phyloP scores from a whole-genome alignment of 257 asterid genomes.

The Haberlea rhodopensis region DNA sequence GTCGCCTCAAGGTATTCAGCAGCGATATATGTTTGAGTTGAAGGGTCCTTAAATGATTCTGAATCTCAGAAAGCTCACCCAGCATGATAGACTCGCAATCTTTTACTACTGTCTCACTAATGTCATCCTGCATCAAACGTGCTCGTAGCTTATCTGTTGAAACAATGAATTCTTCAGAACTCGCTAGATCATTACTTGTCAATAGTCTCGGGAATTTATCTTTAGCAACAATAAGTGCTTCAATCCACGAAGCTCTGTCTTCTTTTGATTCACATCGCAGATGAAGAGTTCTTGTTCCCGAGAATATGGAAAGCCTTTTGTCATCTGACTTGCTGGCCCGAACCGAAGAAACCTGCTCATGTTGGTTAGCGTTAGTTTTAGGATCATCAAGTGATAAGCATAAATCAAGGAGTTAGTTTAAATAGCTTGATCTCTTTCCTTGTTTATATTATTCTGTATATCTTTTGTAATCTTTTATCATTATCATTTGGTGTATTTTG shows the following conservation, averaged over 20 bases:
- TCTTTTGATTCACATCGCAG: conserved; percentile 89
- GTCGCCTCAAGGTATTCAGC: conserved; percentile 81
- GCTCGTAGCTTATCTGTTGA: conserved; percentile 77
- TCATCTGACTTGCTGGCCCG: conserved; percentile 98
- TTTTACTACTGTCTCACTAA: conserved; percentile 61
- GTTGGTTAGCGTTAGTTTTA: conserved; percentile 20
- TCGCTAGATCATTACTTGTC: conserved; percentile 75
- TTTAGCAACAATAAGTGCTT: conserved; percentile 84
- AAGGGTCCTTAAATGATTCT: conserved; percentile 72
- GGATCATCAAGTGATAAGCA: too few relatives aligned
- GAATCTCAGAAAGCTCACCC: conserved; percentile 75
- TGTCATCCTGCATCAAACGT: conserved; percentile 70
- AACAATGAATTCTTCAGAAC: conserved; percentile 78
- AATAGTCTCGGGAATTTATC: conserved; percentile 86
- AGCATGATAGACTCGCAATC: conserved; percentile 88
- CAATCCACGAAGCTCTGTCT: conserved; percentile 89
- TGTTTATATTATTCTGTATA: too few relatives aligned
- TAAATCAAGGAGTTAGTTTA: too few relatives aligned
- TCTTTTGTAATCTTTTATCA: too few relatives aligned
- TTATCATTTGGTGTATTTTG: too few relatives aligned
- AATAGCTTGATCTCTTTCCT: too few relatives aligned
- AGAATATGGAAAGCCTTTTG: conserved; percentile 90
- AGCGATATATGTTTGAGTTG: conserved; percentile 82
- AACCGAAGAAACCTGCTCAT: conserved; percentile 86
- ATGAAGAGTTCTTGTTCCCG: conserved; percentile 95